Percentiles rank a stretch among this genome's conserved stretches.
phyloP scores from a whole-genome alignment of 2,329 filamentous ascomycete species.

The Coleophoma crateriformis region DNA sequence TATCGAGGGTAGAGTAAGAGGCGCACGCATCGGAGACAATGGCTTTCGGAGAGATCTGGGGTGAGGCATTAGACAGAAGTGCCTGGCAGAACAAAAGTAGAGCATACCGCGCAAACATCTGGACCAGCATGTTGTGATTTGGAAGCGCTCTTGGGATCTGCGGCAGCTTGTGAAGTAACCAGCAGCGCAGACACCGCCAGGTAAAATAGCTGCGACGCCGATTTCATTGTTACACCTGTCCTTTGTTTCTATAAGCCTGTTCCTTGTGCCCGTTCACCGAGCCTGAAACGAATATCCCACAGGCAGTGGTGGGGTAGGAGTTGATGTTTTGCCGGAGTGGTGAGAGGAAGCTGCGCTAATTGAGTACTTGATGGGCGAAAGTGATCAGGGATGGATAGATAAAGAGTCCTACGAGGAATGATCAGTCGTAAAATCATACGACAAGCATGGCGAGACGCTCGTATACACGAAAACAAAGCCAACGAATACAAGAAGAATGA shows the following conservation, averaged over 20 bases:
- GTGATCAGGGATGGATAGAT: too few relatives aligned
- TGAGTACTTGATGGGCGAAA: background rate
- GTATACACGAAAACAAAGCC: too few relatives aligned
- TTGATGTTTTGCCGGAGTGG: too few relatives aligned
- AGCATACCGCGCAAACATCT: conserved; percentile 31
- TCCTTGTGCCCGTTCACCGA: background rate
- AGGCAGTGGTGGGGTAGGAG: background rate
- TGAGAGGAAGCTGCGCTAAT: background rate
- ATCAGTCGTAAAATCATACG: too few relatives aligned
- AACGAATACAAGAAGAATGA: too few relatives aligned
- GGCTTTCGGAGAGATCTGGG: conserved; percentile 77
- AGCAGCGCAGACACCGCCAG: conserved; percentile 57
- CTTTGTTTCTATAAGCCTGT: conserved; percentile 11
- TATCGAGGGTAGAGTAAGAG: conserved; percentile 85
- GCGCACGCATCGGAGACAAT: conserved; percentile 94
- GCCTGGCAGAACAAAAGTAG: conserved; percentile 20
- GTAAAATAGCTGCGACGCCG: conserved; percentile 51
- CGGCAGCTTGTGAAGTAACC: conserved; percentile 36
- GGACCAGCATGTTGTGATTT: conserved; percentile 29
- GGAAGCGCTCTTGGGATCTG: conserved; percentile 25
- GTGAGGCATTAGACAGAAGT: conserved; percentile 25
- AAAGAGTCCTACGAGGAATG: too few relatives aligned
- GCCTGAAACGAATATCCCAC: background rate
- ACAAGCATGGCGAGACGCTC: too few relatives aligned
- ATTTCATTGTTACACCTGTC: conserved; percentile 36